Base-by-base conservation (phyloP, 192 early-diverging fungal species). In the Rhizoclosmatium sp. region DNA sequence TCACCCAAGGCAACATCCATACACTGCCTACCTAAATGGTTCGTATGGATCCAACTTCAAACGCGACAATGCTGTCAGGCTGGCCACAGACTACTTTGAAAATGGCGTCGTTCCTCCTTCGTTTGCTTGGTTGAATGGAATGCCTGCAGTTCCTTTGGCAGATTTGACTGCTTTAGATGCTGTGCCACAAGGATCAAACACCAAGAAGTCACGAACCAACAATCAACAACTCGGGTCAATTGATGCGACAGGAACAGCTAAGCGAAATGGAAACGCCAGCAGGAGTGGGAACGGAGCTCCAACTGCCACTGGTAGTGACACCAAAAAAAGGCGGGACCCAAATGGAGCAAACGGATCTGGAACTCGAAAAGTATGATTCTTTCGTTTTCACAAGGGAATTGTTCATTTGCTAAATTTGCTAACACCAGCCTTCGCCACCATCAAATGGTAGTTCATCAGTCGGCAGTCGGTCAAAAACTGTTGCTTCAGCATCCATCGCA, bases 1-100 rank as follows among this genome's bases (percentile, higher is more conserved):
- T 59, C 77, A 74, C 69, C 86, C 86, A 3, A 44, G 41, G 39
- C 64, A 21, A 19, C 79, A 78, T 19, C 86, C 86, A n/a, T 88
- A 87, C 49, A 89, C 82, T 58, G 79, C 71, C 2, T 89, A 89
- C 58, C 66, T 84, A 7, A 39, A 81, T 69, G 87, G 88, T 19
- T 44, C 85, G 3, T 78, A 90, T 65, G 80, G 82, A 31, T 45
- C 65, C 16, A 69, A 59, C 2, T 89, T 89, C 74, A 66, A 74
- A 41, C 64, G 60, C 65, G 88, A 89, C 47, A 88, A 86, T 56
- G 88, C 88, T 9, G 88, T 89, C 5, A 12, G 78, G 12, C 66
- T 86, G 2, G 88, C 88, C 4, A 89, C 87, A 0, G 54, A 75
- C 1, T 89, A 86, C 67, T 89, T 69, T 69, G 84, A 88, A 73